Evolutionary conservation across 306 rosid genomes (phyloP).

Genomic region (Cicer judaicum): DNA sequence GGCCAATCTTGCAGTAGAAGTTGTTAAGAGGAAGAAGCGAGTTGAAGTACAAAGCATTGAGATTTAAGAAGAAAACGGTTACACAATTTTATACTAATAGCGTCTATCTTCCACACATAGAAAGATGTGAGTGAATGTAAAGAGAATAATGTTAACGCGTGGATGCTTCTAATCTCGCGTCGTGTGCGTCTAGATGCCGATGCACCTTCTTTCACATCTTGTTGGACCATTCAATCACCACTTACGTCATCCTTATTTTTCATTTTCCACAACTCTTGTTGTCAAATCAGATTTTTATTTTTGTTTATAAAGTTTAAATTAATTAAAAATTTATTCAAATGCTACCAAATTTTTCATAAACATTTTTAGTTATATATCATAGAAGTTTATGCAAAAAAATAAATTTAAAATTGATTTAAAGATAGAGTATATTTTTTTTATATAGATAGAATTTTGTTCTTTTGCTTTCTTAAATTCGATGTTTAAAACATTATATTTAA

Average conservation of each 20-base stretch:
- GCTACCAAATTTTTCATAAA: too few species aligned
- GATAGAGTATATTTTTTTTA: too few species aligned
- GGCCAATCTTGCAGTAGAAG: conserved; percentile 9
- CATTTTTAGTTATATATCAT: too few species aligned
- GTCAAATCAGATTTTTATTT: too few species aligned
- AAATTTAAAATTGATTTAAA: too few species aligned
- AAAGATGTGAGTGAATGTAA: not conserved
- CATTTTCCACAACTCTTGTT: too few species aligned
- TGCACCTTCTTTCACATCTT: not conserved
- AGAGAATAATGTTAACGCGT: conserved; percentile 7
- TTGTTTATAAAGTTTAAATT: too few species aligned
- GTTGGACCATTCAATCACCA: conserved; percentile 8
- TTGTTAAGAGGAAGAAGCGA: conserved; percentile 39
- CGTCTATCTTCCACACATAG: not conserved
- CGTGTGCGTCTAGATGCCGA: not conserved
- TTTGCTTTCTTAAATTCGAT: too few species aligned
- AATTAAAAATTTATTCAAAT: too few species aligned
- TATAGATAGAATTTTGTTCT: too few species aligned
- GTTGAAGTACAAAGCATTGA: conserved; percentile 50
- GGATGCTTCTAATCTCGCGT: not conserved
- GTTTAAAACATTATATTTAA: too few species aligned
- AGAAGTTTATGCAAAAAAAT: too few species aligned
- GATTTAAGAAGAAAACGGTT: not conserved
- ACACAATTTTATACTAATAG: not conserved
- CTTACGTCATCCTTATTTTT: conserved; percentile 28